Conservation (phyloP, 768 basidiomycete species). For the Suillus ampliporus region DNA sequence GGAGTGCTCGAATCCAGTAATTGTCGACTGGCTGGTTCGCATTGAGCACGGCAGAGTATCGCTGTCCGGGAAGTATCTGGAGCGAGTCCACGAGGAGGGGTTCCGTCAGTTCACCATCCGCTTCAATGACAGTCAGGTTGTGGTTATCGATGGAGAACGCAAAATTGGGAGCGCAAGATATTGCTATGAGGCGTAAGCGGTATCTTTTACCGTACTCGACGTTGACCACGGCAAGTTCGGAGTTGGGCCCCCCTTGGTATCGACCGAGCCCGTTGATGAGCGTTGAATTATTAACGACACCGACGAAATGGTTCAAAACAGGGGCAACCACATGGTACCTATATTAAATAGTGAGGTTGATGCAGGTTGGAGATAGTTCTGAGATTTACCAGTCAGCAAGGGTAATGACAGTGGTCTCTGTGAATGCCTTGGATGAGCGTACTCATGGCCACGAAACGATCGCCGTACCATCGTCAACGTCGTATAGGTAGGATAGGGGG, state of each 20-base stretch:
- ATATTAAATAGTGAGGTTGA: slow-evolving; percentile 10
- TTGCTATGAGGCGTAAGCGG: slow-evolving; percentile 36
- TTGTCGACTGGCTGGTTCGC: slow-evolving; percentile 41
- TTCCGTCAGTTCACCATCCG: slow-evolving; percentile 38
- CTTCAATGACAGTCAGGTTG: slow-evolving; percentile 48
- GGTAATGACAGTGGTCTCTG: slow-evolving; percentile 41
- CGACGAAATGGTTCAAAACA: slow-evolving; percentile 3
- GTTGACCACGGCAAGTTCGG: slow-evolving; percentile 38
- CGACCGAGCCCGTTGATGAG: slow-evolving; percentile 59
- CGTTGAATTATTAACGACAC: slow-evolving; percentile 34
- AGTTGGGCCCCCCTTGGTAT: slow-evolving; percentile 36
- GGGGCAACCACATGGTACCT: slow-evolving; percentile 17
- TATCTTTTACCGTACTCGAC: slow-evolving; percentile 33
- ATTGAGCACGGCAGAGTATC: slow-evolving; percentile 35
- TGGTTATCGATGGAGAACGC: slow-evolving; percentile 46
- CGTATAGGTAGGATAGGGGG: slow-evolving; percentile 19
- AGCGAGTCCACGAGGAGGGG: slow-evolving; percentile 46
- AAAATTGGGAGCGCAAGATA: slow-evolving; percentile 48
- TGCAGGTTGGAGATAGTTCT: not conserved
- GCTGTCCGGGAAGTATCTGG: slow-evolving; percentile 42
- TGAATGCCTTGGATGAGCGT: slow-evolving; percentile 16
- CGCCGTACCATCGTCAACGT: slow-evolving; percentile 23
- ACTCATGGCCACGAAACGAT: not conserved
- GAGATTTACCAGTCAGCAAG: slow-evolving; percentile 41
- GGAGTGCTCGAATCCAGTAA: slow-evolving; percentile 44